phyloP scores from a whole-genome alignment of 331 rosid genomes.

The Cydonia oblonga region DNA sequence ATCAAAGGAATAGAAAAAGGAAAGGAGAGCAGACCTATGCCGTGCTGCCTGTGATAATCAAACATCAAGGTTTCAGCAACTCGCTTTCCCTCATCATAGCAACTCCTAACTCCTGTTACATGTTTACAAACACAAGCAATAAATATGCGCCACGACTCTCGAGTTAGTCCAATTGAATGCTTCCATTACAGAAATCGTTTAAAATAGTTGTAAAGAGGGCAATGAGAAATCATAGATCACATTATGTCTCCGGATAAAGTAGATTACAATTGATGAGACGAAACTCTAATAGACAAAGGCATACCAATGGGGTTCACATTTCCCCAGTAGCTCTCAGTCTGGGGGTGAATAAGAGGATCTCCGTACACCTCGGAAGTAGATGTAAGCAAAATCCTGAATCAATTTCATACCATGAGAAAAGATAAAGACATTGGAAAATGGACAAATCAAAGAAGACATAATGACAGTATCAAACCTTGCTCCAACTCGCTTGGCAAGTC shows the following conservation, averaged over 20 bases:
- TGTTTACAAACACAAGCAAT: neutral
- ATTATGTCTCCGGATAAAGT: neutral
- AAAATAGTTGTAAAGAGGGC: neutral
- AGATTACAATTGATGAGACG: neutral
- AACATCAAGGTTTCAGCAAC: conserved; percentile 47
- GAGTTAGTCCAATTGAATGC: neutral
- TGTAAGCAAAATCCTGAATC: conserved; percentile 38
- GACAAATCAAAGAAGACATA: neutral
- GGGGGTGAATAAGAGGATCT: conserved; percentile 48
- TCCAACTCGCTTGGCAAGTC: conserved; percentile 50
- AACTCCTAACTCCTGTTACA: conserved; percentile 38
- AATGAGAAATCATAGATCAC: neutral
- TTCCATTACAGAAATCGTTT: neutral
- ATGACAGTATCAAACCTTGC: conserved; percentile 22
- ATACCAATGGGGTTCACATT: conserved; percentile 47
- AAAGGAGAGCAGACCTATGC: conserved; percentile 20
- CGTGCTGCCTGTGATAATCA: conserved; percentile 49
- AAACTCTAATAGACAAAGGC: neutral
- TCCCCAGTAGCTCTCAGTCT: conserved; percentile 46
- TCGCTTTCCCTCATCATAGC: conserved; percentile 48
- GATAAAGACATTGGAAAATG: neutral
- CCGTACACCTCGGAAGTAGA: conserved; percentile 50
- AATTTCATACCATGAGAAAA: conserved; percentile 4
- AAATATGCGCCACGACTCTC: neutral
- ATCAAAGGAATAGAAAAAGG: neutral